A percentile compares a stretch with the other conserved stretches of the same genome.
Evolutionary conservation across 441 rosid genomes (phyloP).

Genomic region (Erodium moschatum): DNA sequence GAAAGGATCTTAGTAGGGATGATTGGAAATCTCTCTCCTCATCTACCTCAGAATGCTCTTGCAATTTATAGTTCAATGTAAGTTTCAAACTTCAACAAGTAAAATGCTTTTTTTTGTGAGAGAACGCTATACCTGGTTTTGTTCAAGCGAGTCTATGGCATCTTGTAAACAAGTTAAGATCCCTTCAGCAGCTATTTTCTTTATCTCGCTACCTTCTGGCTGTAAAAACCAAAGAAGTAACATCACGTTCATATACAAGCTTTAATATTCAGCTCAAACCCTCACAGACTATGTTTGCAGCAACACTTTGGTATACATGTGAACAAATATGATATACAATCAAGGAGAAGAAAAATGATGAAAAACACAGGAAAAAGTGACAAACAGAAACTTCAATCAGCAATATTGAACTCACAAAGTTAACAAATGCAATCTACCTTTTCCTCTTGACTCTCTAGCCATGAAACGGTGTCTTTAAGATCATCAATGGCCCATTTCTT

Average conservation of each 20-base stretch:
- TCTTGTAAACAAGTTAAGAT: slow-evolving; percentile 85
- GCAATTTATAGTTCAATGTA: neutral
- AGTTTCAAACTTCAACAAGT: neutral
- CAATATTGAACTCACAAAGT: neutral
- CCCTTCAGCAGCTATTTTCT: slow-evolving; percentile 77
- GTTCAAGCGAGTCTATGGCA: slow-evolving; percentile 69
- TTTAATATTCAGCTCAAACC: neutral
- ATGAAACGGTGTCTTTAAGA: slow-evolving; percentile 56
- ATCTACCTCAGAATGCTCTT: neutral
- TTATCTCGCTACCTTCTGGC: slow-evolving; percentile 80
- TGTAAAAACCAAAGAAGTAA: slow-evolving; percentile 31
- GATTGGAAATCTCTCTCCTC: too few relatives aligned
- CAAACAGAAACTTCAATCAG: neutral
- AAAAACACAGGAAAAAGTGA: neutral
- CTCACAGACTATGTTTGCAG: too few relatives aligned
- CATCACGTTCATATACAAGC: slow-evolving; percentile 10
- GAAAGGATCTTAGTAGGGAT: too few relatives aligned
- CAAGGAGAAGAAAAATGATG: too few relatives aligned
- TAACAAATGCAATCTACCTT: slow-evolving; percentile 37
- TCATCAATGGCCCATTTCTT: slow-evolving; percentile 75
- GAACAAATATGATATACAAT: too few relatives aligned
- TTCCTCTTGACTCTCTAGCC: slow-evolving; percentile 82
- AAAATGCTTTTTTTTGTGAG: slow-evolving; percentile 4
- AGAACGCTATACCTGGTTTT: slow-evolving; percentile 54
- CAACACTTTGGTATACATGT: too few relatives aligned